Percentiles rank a stretch among this genome's conserved stretches.
Evolutionary conservation across 805 yeast genomes (phyloP).

Genomic region (Candida tallmaniae): DNA sequence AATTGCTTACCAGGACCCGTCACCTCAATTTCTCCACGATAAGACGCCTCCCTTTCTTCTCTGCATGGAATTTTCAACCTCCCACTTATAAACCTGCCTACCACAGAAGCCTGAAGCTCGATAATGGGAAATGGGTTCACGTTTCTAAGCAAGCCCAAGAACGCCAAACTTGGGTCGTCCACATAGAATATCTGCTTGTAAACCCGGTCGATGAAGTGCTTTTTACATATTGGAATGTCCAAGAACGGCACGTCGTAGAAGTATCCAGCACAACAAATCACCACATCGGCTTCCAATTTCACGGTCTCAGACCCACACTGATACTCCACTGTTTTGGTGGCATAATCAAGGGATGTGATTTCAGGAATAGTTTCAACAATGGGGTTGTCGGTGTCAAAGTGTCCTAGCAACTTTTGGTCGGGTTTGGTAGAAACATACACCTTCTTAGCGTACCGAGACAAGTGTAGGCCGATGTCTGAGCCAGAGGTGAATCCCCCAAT

Average conservation of each 20-base stretch:
- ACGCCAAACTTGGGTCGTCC: constrained; percentile 41
- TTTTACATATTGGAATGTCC: constrained; percentile 14
- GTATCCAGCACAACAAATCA: constrained; percentile 39
- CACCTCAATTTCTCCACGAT: constrained; percentile 21
- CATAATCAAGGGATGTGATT: constrained; percentile 27
- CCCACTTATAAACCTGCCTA: constrained; percentile 40
- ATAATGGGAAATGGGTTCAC: constrained; percentile 49
- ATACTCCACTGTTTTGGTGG: constrained; percentile 12
- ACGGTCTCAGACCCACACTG: not conserved
- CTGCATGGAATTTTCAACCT: constrained; percentile 36
- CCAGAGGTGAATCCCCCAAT: constrained; percentile 83
- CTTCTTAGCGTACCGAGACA: constrained; percentile 36
- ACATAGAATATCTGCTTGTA: constrained; percentile 45
- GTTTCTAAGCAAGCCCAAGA: constrained; percentile 39
- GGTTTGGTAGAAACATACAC: constrained; percentile 17
- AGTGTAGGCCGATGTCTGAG: constrained; percentile 63
- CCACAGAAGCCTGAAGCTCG: constrained; percentile 45
- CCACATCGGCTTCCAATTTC: constrained; percentile 17
- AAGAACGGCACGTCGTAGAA: constrained; percentile 33
- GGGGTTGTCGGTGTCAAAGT: constrained; percentile 6
- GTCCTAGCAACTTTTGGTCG: not conserved
- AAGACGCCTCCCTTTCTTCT: constrained; percentile 30
- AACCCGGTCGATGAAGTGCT: constrained; percentile 16
- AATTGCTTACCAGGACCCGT: constrained; percentile 19
- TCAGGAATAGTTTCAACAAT: constrained; percentile 7